phyloP scores from a whole-genome alignment of 768 basidiomycete species.

The Udeniomyces megalosporus region DNA sequence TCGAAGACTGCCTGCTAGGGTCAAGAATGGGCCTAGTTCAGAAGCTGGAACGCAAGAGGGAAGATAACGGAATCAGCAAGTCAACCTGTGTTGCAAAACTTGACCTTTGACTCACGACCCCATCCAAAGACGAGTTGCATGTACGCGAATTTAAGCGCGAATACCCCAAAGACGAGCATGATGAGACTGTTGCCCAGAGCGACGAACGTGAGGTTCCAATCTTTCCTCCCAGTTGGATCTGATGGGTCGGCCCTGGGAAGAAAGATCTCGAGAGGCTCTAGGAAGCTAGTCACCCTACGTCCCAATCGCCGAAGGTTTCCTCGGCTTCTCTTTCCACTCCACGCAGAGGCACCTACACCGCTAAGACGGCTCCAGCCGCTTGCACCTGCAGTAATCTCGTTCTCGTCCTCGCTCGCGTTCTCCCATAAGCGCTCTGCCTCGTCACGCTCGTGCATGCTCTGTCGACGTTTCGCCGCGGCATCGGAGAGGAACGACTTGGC shows the following conservation, averaged over 20 bases:
- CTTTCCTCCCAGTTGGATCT: slow-evolving; percentile 31
- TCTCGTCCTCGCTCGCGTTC: slow-evolving; percentile 18
- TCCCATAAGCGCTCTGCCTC: slow-evolving; percentile 27
- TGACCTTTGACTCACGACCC: slow-evolving; percentile 46
- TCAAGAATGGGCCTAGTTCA: slow-evolving; percentile 21
- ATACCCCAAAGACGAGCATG: slow-evolving; percentile 30
- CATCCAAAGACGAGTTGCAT: slow-evolving; percentile 46
- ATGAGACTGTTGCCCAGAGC: slow-evolving; percentile 36
- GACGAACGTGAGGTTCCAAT: slow-evolving; percentile 52
- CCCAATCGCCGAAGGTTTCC: slow-evolving; percentile 25
- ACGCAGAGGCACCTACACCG: slow-evolving; percentile 4
- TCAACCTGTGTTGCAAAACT: not conserved
- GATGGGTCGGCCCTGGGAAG: slow-evolving; percentile 32
- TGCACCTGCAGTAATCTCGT: slow-evolving; percentile 4
- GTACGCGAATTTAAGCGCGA: slow-evolving; percentile 49
- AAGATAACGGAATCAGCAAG: not conserved
- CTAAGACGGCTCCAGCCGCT: slow-evolving; percentile 22
- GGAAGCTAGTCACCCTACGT: slow-evolving; percentile 34
- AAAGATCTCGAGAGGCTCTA: slow-evolving; percentile 49
- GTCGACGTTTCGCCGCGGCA: slow-evolving; percentile 16
- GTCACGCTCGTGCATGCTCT: slow-evolving; percentile 16
- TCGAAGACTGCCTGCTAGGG: slow-evolving; percentile 39
- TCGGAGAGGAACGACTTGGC: slow-evolving; percentile 25
- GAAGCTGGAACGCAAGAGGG: not conserved
- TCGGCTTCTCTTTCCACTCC: slow-evolving; percentile 17